Percentiles rank a stretch among this genome's conserved stretches.
Conservation (phyloP, 140 eudicot species). For the Bidens hawaiensis region DNA sequence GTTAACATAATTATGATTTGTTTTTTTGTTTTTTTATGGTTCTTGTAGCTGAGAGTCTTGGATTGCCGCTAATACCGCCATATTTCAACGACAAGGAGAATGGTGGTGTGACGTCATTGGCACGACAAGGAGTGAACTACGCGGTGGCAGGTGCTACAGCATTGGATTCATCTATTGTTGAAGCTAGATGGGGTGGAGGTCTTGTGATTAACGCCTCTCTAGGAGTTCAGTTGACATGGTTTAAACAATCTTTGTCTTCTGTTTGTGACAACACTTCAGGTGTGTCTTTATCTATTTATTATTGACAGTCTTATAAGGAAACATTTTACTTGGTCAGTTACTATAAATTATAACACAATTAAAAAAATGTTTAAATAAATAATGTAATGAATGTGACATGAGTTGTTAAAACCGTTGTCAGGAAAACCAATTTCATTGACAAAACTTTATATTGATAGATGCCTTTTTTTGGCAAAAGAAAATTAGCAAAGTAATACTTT, state of each 20-base stretch:
- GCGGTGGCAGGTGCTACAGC: slow-evolving; percentile 20
- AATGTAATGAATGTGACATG: too few species aligned
- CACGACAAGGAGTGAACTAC: slow-evolving; percentile 19
- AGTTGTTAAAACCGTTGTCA: too few species aligned
- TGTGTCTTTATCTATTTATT: too few species aligned
- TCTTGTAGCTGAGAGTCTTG: slow-evolving; percentile 26
- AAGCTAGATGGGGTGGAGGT: neutral
- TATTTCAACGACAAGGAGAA: slow-evolving; percentile 1
- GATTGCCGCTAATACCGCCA: slow-evolving; percentile 23
- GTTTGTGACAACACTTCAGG: slow-evolving; percentile 19
- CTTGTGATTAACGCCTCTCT: neutral
- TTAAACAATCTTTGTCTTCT: slow-evolving; percentile 16
- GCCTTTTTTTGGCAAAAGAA: too few species aligned
- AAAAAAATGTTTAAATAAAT: too few species aligned
- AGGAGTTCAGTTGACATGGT: slow-evolving; percentile 19
- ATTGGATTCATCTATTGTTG: slow-evolving; percentile 12
- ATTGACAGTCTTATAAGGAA: too few species aligned
- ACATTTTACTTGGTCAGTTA: too few species aligned
- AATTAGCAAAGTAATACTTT: too few species aligned
- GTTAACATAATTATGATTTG: neutral
- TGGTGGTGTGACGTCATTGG: neutral
- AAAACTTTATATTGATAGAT: too few species aligned
- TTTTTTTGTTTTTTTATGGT: neutral
- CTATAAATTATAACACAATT: too few species aligned
- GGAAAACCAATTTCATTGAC: too few species aligned